Evolutionary conservation across 2,329 filamentous ascomycete species (phyloP).

Genomic region (Coccinonectria pachysandricola): DNA sequence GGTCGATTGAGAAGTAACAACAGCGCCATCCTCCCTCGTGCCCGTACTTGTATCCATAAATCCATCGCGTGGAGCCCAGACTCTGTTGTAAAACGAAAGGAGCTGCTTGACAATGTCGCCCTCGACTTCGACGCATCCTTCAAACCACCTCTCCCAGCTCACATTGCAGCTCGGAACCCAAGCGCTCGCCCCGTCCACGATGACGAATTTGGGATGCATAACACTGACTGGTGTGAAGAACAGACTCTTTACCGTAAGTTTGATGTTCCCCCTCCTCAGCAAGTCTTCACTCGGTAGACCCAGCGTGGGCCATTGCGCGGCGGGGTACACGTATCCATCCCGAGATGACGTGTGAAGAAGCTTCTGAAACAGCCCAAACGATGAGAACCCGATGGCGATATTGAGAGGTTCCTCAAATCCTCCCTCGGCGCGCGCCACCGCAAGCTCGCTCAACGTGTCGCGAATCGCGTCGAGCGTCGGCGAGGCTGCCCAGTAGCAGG

Average conservation of each 20-base stretch:
- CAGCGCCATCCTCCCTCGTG: neutral
- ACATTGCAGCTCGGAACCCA: conserved; percentile 75
- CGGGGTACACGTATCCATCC: conserved; percentile 51
- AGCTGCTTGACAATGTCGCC: conserved; percentile 54
- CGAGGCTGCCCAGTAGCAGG: conserved; percentile 72
- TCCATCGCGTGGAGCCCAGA: conserved; percentile 45
- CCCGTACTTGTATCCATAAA: neutral
- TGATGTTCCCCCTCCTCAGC: conserved; percentile 47
- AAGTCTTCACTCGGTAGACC: conserved; percentile 49
- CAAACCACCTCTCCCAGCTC: conserved; percentile 82
- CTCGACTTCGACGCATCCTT: conserved; percentile 59
- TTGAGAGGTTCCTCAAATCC: conserved; percentile 30
- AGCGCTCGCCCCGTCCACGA: conserved; percentile 57
- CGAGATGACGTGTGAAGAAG: conserved; percentile 58
- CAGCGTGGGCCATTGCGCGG: conserved; percentile 50
- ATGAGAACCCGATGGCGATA: conserved; percentile 71
- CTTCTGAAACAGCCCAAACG: conserved; percentile 61
- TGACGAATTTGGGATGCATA: conserved; percentile 79
- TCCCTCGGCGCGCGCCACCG: conserved; percentile 26
- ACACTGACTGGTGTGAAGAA: conserved; percentile 75
- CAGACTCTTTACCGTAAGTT: conserved; percentile 63
- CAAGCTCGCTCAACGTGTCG: conserved; percentile 49
- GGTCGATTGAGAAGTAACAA: neutral
- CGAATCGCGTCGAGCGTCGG: conserved; percentile 47
- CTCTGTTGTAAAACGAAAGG: conserved; percentile 52